phyloP scores from a whole-genome alignment of 1,139 yeast genomes.

The Taphrina deformans region DNA sequence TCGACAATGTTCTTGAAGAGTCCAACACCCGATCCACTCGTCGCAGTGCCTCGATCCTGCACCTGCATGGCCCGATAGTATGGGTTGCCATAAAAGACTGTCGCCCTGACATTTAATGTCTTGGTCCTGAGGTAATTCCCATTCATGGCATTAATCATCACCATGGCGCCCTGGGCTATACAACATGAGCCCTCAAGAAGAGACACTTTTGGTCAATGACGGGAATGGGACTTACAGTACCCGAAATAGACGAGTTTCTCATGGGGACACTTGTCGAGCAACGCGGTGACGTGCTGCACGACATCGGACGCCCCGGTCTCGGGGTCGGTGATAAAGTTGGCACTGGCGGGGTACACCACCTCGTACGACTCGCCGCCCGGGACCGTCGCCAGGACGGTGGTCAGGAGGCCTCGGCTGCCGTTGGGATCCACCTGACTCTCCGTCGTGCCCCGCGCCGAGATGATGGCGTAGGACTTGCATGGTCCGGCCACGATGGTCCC shows the following conservation, averaged over 20 bases:
- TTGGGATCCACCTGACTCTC: constrained; percentile 23
- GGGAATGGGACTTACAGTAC: constrained; percentile 9
- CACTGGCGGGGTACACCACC: constrained; percentile 22
- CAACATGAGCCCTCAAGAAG: no score
- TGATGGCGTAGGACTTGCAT: constrained; percentile 17
- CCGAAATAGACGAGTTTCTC: constrained; percentile 11
- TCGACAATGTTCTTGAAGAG: constrained; percentile 8
- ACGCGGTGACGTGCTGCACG: not conserved
- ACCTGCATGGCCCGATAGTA: not conserved
- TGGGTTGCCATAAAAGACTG: constrained; percentile 11
- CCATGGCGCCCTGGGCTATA: constrained; percentile 30
- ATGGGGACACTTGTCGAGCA: constrained; percentile 12
- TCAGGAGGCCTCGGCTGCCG: constrained; percentile 1
- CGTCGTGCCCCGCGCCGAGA: constrained; percentile 24
- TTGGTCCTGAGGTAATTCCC: not conserved
- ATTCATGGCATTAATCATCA: constrained; percentile 4
- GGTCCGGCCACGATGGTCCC: not conserved
- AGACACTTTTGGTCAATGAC: no score
- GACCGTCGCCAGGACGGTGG: constrained; percentile 6
- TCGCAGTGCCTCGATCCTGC: constrained; percentile 24
- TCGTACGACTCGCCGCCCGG: constrained; percentile 22
- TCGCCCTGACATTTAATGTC: not conserved
- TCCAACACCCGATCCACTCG: constrained; percentile 14
- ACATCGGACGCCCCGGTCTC: constrained; percentile 22
- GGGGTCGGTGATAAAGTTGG: constrained; percentile 7